Evolutionary conservation across 148 eudicot species (phyloP), one percentile per base, ranked within the genome.

Genomic region (Agrostemma githago): DNA sequence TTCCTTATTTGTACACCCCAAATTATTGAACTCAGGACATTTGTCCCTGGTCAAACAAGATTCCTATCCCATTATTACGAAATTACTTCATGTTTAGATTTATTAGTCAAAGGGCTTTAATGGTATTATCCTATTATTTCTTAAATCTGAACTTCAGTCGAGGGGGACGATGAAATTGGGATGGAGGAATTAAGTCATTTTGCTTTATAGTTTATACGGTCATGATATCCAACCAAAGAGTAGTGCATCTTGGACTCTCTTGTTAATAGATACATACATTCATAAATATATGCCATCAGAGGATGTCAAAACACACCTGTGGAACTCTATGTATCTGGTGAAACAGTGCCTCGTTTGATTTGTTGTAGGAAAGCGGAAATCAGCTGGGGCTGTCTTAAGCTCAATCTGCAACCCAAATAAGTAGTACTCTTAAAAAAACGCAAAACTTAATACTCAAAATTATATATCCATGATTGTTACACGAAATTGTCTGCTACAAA

Each of bases 251-350:
- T 51, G 11, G 56, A 4, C 56, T 51, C 56, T 15, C 14, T 48
- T 26, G 34, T 26, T 11, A 51, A 51, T 51, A 12, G 56, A 51
- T 10, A 51, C 16, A 8, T 51, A 51, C 56, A 51, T 2, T 51
- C 56, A 51, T 15, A 51, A n/a, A 60, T 68, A 77, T 42, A 72
- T 43, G 16, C 20, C 44, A 2, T 8, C 34, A 54, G 54, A 73
- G 43, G 21, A 26, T 4, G 2, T 26, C 26, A 48, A 53, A 65
- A 8, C 39, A 61, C 71, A 88, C 97, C 88, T 89, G 87, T 89
- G 95, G 77, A 93, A 93, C 74, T 93, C 98, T 20, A 93, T 84
- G 83, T 93, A 90, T 78, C 98, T 90, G n/a, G 98, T 90, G 87
- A 93, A 93, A 71, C 98, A 93, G 74, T 93, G 98, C 67, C 96